A percentile compares a stretch with the other conserved stretches of the same genome.
These are phyloP conservation scores for Termitomyces sp. DNA, from an alignment of 768 basidiomycete genomes.

Conservation along the genomic window DNA sequence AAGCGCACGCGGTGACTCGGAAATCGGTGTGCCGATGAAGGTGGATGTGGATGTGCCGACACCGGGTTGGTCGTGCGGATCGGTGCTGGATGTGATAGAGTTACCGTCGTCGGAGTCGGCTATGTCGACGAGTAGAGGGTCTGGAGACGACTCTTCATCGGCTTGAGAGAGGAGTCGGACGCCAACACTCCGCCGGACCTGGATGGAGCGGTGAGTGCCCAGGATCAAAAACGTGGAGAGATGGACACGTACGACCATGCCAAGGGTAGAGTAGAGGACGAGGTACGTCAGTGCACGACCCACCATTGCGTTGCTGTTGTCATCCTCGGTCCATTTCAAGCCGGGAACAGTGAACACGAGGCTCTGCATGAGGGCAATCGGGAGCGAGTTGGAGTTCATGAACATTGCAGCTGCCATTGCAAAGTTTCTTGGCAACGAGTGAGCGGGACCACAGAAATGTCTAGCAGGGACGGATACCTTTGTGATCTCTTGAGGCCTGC, in stretches of 20 bases:
- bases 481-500: slow-evolving; percentile 73
- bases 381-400: slow-evolving; percentile 94
- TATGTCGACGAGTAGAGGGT: not conserved
- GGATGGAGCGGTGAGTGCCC: not conserved
- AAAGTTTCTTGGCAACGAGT: slow-evolving; percentile 48
- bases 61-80: not conserved
- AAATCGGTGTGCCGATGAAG: not conserved
- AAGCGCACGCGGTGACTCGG: not conserved
- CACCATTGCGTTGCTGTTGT: slow-evolving; percentile 84
- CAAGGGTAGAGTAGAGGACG: slow-evolving; percentile 89
- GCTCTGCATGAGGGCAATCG: slow-evolving; percentile 90
- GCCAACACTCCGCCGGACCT: slow-evolving; percentile 83
- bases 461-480: slow-evolving; percentile 36
- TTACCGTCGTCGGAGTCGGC: not conserved
- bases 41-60: slow-evolving; percentile 2
- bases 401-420: slow-evolving; percentile 82
- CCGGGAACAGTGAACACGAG: slow-evolving; percentile 79
- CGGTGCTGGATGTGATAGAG: not conserved
- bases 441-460: not conserved
- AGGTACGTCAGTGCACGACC: slow-evolving; percentile 88
- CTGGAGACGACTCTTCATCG: slow-evolving; percentile 1
- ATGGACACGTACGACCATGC: slow-evolving; percentile 67
- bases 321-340: slow-evolving; percentile 75
- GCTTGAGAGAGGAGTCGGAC: slow-evolving; percentile 12
- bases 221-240: not conserved